These are phyloP conservation scores for Coemansia sp. DNA, from an alignment of 192 early-diverging fungal species.

Conservation along the genomic window DNA sequence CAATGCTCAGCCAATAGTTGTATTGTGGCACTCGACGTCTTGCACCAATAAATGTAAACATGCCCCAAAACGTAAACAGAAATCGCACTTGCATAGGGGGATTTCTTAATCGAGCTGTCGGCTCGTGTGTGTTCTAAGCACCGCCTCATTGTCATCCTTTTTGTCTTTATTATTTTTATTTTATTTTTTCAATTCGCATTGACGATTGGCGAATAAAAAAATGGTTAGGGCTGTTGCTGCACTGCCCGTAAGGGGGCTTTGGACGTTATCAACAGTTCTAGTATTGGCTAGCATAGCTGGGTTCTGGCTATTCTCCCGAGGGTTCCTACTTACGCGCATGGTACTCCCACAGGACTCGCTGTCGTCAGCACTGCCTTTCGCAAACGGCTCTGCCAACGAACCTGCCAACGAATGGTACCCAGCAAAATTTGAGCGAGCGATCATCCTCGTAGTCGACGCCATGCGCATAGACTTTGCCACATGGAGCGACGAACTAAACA, in stretches of 20 bases:
- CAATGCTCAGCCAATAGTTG: neutral
- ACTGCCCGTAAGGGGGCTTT: slow-evolving; percentile 34
- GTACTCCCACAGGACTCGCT: slow-evolving; percentile 60
- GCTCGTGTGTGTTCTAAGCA: no score
- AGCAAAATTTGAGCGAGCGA: slow-evolving; percentile 61
- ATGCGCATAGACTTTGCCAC: slow-evolving; percentile 68
- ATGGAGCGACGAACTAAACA: slow-evolving; percentile 49
- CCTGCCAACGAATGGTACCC: slow-evolving; percentile 33
- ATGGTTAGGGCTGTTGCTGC: neutral
- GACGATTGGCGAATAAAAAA: neutral
- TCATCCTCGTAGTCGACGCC: slow-evolving; percentile 77
- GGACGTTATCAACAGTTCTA: slow-evolving; percentile 23
- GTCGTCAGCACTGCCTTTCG: slow-evolving; percentile 24
- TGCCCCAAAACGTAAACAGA: no score
- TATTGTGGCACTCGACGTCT: neutral
- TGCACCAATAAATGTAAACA: neutral
- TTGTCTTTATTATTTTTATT: neutral
- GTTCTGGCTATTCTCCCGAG: slow-evolving; percentile 69
- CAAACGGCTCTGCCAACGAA: slow-evolving; percentile 1
- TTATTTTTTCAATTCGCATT: neutral
- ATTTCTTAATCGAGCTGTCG: no score
- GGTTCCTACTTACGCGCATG: slow-evolving; percentile 73
- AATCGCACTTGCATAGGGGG: no score
- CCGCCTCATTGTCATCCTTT: neutral
- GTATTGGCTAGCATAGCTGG: slow-evolving; percentile 39